These are phyloP conservation scores for Trypanosoma cruzi DNA, from an alignment of 208 protist species.

Conservation along the genomic window DNA sequence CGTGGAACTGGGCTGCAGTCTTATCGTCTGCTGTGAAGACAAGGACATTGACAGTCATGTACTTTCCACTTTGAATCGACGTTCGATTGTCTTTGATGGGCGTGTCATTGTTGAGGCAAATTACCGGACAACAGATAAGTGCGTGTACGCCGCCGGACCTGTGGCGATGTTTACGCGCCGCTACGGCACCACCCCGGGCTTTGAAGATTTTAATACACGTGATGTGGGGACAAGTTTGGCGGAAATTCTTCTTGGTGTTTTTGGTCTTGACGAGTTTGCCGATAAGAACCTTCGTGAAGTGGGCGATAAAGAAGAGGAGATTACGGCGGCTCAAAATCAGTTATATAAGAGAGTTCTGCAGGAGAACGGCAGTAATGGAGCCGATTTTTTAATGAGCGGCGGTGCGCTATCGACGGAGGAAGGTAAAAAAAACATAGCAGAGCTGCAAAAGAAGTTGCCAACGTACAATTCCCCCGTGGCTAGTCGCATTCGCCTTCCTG, in stretches of 20 bases:
- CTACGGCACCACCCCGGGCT: constrained; percentile 80
- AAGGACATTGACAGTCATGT: constrained; percentile 92
- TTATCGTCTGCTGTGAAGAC: constrained; percentile 87
- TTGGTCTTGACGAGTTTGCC: constrained; percentile 86
- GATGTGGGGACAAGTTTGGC: constrained; percentile 86
- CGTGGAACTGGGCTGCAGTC: constrained; percentile 80
- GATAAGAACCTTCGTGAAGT: constrained; percentile 14
- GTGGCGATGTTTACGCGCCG: constrained; percentile 93
- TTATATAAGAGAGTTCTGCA: constrained; percentile 45
- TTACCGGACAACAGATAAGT: constrained; percentile 87
- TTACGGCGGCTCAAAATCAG: constrained; percentile 20
- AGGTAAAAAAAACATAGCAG: neutral
- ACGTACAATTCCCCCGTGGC: constrained; percentile 48
- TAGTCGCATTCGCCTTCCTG: constrained; percentile 60
- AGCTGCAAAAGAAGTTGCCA: constrained; percentile 41
- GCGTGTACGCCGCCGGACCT: constrained; percentile 87
- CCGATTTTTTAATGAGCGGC: neutral
- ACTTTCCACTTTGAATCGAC: constrained; percentile 87
- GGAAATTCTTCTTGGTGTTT: constrained; percentile 65
- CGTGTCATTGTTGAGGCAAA: constrained; percentile 91
- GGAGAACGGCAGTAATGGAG: constrained; percentile 44
- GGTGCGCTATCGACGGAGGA: neutral
- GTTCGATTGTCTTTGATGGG: constrained; percentile 93
- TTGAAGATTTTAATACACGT: constrained; percentile 84
- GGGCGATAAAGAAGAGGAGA: neutral